A percentile compares a stretch with the other conserved stretches of the same genome.
Conservation (phyloP, 257 asterid genomes). For the Knoxia roxburghii region DNA sequence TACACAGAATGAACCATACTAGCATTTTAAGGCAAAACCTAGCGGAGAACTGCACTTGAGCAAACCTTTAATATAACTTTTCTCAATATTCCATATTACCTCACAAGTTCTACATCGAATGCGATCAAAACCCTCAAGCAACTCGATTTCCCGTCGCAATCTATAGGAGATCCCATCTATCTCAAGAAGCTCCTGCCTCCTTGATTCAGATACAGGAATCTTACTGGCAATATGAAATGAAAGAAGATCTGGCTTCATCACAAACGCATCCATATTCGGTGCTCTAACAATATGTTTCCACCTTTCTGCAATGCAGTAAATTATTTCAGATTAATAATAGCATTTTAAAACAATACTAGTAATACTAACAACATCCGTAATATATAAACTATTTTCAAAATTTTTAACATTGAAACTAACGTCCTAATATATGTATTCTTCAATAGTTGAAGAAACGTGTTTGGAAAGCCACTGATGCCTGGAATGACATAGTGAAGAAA, state of each 20-base stretch:
- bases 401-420: no score
- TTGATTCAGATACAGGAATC: conserved; percentile 81
- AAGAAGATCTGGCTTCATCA: conserved; percentile 82
- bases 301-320: conserved; percentile 47
- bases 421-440: neutral
- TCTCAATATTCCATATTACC: conserved; percentile 36
- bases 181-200: conserved; percentile 93
- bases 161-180: conserved; percentile 94
- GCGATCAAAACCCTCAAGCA: conserved; percentile 82
- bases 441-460: conserved; percentile 1
- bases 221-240: conserved; percentile 94
- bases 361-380: neutral
- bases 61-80: neutral
- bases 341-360: no score
- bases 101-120: conserved; percentile 73
- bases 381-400: neutral
- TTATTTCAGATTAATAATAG: neutral
- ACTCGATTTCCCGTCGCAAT: conserved; percentile 79
- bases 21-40: conserved; percentile 11
- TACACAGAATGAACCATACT: conserved; percentile 9
- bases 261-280: conserved; percentile 73
- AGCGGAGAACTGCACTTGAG: neutral
- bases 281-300: conserved; percentile 84
- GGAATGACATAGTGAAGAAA: neutral
- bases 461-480: neutral